Percentiles rank a stretch among this genome's conserved stretches.
Conservation (phyloP, 2,329 filamentous ascomycete genomes). For the Stemphylium beticola region DNA sequence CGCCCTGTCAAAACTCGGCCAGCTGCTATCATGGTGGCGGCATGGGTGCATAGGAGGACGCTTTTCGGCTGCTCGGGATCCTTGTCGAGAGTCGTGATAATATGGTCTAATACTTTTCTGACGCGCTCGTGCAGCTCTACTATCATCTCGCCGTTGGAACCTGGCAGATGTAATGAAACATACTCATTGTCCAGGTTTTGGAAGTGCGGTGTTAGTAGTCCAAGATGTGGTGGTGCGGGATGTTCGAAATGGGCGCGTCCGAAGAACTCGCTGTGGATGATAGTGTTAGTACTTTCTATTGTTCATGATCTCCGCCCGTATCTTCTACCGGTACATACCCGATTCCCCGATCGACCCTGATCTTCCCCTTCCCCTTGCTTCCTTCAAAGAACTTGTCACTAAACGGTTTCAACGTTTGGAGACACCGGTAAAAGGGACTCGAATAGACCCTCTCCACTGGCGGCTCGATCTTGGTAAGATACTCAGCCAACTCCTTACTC, state of each 20-base stretch:
- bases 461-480: constrained; percentile 68
- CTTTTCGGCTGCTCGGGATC: constrained; percentile 68
- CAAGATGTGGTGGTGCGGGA: constrained; percentile 72
- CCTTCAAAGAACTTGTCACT: constrained; percentile 41
- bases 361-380: constrained; percentile 47
- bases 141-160: constrained; percentile 77
- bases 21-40: constrained; percentile 85
- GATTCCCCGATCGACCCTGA: constrained; percentile 60
- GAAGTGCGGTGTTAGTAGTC: constrained; percentile 72
- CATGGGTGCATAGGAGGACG: constrained; percentile 85
- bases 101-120: constrained; percentile 69
- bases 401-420: constrained; percentile 50
- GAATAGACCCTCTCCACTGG: constrained; percentile 77
- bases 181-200: constrained; percentile 63
- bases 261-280: constrained; percentile 73
- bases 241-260: constrained; percentile 85
- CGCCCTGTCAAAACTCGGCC: constrained; percentile 80
- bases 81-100: constrained; percentile 75
- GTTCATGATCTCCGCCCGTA: not conserved
- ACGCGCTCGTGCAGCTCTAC: constrained; percentile 80
- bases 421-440: constrained; percentile 52
- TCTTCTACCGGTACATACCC: constrained; percentile 48
- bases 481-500: constrained; percentile 73
- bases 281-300: not conserved
- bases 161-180: constrained; percentile 69